Evolutionary conservation across 768 basidiomycete genomes (phyloP).

Genomic region (Leucosporidium yakuticum): DNA sequence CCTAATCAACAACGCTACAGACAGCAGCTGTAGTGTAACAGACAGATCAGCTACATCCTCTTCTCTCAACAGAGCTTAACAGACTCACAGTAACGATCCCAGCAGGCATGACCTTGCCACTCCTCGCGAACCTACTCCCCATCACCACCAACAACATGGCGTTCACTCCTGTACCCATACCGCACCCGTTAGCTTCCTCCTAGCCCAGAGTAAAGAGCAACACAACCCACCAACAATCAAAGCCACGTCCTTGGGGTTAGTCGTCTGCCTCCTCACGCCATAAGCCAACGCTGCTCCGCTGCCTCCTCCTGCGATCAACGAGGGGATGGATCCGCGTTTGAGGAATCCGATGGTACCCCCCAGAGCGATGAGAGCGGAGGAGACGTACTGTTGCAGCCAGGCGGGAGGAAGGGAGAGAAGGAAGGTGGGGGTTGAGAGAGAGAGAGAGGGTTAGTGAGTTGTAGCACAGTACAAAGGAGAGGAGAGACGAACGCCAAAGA

Average conservation of each 20-base stretch:
- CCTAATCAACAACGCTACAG: background rate
- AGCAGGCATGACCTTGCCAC: conserved; percentile 36
- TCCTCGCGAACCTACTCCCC: conserved; percentile 29
- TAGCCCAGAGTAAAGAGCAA: background rate
- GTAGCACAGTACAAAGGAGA: background rate
- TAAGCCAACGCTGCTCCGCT: conserved; percentile 26
- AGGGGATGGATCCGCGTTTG: conserved; percentile 18
- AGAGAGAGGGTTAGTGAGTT: background rate
- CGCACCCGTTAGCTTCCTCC: background rate
- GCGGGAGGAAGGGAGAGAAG: background rate
- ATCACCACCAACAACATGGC: conserved; percentile 25
- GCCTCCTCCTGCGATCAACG: conserved; percentile 25
- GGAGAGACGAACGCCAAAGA: conserved; percentile 1
- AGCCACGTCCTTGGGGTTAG: conserved; percentile 13
- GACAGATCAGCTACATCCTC: too few species aligned
- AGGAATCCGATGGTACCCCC: conserved; percentile 33
- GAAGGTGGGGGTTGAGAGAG: too few species aligned
- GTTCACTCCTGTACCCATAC: conserved; percentile 17
- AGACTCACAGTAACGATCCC: conserved; percentile 23
- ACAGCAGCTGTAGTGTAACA: background rate
- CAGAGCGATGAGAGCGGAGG: conserved; percentile 8
- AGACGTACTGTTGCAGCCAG: background rate
- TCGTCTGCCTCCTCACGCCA: conserved; percentile 26
- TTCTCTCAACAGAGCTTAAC: background rate
- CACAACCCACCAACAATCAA: conserved; percentile 32